A percentile compares a stretch with the other conserved stretches of the same genome.
phyloP scores from a whole-genome alignment of 139 green algal species.

The Dunaliella primolecta region DNA sequence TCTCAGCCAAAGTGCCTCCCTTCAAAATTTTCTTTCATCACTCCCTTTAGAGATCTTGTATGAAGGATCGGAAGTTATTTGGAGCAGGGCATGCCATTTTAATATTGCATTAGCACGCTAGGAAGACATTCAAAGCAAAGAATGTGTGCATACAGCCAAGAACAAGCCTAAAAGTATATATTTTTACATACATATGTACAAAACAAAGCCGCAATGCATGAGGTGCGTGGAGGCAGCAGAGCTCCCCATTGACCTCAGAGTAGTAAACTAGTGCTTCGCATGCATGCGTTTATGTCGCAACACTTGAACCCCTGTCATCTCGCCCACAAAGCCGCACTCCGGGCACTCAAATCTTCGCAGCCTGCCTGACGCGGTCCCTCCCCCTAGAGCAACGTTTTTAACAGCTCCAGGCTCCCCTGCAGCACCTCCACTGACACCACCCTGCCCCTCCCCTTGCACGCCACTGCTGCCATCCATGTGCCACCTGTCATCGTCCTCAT shows the following conservation, averaged over 20 bases:
- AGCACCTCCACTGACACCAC: too few relatives aligned
- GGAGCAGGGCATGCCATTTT: background rate
- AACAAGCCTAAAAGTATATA: too few relatives aligned
- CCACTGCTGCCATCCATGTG: background rate
- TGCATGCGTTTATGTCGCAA: constrained; percentile 29
- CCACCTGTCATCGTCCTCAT: background rate
- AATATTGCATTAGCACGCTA: background rate
- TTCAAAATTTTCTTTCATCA: background rate
- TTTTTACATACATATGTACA: background rate
- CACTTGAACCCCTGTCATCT: constrained; percentile 28
- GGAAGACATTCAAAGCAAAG: background rate
- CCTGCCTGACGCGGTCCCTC: too few relatives aligned
- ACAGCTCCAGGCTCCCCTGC: background rate
- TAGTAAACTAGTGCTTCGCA: too few relatives aligned
- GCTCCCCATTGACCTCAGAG: background rate
- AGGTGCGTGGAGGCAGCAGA: background rate
- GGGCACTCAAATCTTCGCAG: constrained; percentile 17
- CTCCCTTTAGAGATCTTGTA: background rate
- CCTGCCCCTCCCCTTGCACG: background rate
- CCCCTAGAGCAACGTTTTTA: too few relatives aligned
- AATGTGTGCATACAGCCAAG: background rate
- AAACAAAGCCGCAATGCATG: background rate
- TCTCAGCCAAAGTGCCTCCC: background rate
- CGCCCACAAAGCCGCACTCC: constrained; percentile 10
- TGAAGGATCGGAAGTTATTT: background rate